phyloP scores from a whole-genome alignment of 176 grass and related monocot genomes.

The Avena insularis region DNA sequence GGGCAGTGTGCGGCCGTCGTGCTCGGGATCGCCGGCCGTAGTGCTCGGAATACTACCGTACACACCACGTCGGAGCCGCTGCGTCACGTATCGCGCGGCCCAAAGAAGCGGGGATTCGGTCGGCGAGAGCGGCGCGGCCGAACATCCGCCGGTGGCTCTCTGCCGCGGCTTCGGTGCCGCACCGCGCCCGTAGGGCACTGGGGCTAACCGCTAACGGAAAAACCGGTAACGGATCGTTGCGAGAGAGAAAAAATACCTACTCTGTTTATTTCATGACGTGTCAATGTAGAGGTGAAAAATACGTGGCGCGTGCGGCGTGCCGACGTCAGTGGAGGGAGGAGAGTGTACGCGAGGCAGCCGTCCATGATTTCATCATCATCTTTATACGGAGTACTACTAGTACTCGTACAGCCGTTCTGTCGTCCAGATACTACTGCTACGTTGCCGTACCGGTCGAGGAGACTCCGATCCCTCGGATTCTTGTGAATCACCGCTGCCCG shows the following conservation, averaged over 20 bases:
- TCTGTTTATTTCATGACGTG: background rate
- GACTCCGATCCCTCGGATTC: background rate
- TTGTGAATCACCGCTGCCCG: background rate
- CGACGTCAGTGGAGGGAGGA: fast-evolving
- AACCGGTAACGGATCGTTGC: no score
- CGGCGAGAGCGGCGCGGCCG: background rate
- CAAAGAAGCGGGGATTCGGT: background rate
- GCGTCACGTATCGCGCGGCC: background rate
- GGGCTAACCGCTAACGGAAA: no score
- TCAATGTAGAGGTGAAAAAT: background rate
- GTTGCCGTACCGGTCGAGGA: background rate
- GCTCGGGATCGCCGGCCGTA: background rate
- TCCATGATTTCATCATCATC: no score
- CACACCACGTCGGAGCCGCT: background rate
- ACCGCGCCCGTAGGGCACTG: background rate
- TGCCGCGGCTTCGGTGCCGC: no score
- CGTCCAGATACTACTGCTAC: background rate
- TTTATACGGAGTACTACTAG: background rate
- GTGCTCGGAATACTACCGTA: no score
- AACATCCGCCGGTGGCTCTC: background rate
- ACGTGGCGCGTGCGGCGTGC: background rate
- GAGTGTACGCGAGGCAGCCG: no score
- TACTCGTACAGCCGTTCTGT: background rate
- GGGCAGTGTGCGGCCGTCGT: no score
- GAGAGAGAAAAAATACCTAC: no score